Percentiles rank a stretch among this genome's conserved stretches.
phyloP scores from a whole-genome alignment of 2,329 filamentous ascomycete genomes.

The Ascochyta viciae-villosae region DNA sequence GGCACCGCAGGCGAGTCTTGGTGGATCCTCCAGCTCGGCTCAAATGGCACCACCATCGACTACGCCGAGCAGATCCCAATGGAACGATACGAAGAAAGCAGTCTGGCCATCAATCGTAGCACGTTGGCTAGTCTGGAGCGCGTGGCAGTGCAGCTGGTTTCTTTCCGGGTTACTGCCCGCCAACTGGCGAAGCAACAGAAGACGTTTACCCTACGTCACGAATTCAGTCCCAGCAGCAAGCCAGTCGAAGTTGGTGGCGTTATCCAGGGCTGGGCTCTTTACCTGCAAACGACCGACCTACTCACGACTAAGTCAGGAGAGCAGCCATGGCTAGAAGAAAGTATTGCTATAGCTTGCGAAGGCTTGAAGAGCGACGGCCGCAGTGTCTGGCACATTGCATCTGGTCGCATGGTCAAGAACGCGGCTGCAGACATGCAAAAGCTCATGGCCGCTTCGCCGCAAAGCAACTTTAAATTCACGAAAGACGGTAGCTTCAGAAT shows the following conservation, averaged over 20 bases:
- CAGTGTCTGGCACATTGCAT: constrained; percentile 51
- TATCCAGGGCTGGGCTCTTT: constrained; percentile 38
- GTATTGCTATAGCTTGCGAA: constrained; percentile 41
- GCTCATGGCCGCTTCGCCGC: constrained; percentile 55
- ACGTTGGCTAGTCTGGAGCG: constrained; percentile 47
- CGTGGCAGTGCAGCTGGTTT: constrained; percentile 47
- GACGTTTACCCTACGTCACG: constrained; percentile 26
- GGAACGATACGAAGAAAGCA: constrained; percentile 28
- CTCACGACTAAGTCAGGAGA: constrained; percentile 29
- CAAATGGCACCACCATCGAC: constrained; percentile 31
- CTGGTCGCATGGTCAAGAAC: constrained; percentile 48
- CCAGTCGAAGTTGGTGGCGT: constrained; percentile 10
- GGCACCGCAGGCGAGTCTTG: constrained; percentile 46
- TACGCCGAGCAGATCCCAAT: constrained; percentile 40
- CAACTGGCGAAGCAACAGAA: constrained; percentile 34
- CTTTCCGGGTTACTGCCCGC: constrained; percentile 37
- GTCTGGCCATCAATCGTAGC: constrained; percentile 32
- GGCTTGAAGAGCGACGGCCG: constrained; percentile 36
- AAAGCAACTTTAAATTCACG: constrained; percentile 69
- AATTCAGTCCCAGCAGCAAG: constrained; percentile 21
- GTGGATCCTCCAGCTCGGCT: constrained; percentile 46
- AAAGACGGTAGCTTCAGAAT: constrained; percentile 69
- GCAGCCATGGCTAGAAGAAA: constrained; percentile 38
- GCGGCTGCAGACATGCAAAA: constrained; percentile 46
- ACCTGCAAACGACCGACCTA: constrained; percentile 39